Evolutionary conservation across 2,329 filamentous ascomycete species (phyloP).

Genomic region (Paraphoma chrysanthemicola): DNA sequence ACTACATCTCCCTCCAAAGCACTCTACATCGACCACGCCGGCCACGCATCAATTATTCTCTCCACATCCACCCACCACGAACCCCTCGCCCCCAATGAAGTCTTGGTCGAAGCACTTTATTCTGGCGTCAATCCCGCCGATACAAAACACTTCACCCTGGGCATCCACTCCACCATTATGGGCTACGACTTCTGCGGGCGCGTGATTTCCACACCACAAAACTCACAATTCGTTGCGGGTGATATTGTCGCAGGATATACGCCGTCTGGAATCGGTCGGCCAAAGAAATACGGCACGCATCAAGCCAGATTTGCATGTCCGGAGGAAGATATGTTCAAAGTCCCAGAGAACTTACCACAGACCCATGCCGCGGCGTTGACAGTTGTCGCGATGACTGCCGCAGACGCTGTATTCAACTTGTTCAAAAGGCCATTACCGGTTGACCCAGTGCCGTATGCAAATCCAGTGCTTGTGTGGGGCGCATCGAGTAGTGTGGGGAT

Average conservation of each 20-base stretch:
- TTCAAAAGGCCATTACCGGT: slow-evolving; percentile 59
- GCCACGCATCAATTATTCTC: neutral
- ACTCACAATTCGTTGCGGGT: slow-evolving; percentile 4
- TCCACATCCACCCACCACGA: neutral
- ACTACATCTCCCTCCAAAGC: neutral
- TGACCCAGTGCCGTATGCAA: slow-evolving; percentile 47
- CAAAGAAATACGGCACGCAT: slow-evolving; percentile 45
- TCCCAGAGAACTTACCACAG: slow-evolving; percentile 48
- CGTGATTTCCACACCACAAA: neutral
- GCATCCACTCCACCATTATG: slow-evolving; percentile 7
- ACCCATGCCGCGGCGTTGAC: slow-evolving; percentile 58
- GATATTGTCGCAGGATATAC: slow-evolving; percentile 58
- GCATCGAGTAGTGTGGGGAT: slow-evolving; percentile 14
- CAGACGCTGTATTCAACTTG: slow-evolving; percentile 59
- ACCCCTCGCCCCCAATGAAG: neutral
- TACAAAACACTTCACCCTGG: slow-evolving; percentile 7
- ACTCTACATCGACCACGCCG: neutral
- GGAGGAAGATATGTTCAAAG: slow-evolving; percentile 48
- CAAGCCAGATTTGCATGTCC: slow-evolving; percentile 61
- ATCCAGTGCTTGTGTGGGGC: slow-evolving; percentile 21
- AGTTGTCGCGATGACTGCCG: slow-evolving; percentile 61
- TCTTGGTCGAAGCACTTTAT: neutral
- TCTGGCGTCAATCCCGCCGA: slow-evolving; percentile 13
- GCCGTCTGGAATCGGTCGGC: slow-evolving; percentile 53
- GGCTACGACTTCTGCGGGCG: slow-evolving; percentile 14